These are phyloP conservation scores for Fraxinus americana DNA, from an alignment of 257 asterid genomes.

Conservation along the genomic window DNA sequence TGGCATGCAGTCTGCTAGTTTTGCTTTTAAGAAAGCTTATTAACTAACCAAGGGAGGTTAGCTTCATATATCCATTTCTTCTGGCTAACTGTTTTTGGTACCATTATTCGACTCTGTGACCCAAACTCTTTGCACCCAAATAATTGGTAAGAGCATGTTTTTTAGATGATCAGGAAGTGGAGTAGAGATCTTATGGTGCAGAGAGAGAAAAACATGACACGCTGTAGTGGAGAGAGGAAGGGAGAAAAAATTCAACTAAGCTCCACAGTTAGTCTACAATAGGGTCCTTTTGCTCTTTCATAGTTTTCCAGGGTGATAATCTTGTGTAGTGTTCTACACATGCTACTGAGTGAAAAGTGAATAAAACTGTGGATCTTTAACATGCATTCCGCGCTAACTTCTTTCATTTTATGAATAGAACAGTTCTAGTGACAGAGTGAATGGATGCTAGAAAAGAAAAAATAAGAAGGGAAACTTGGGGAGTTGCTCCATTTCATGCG, in stretches of 20 bases:
- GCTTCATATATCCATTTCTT: not conserved
- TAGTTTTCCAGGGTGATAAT: not conserved
- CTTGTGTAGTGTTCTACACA: not conserved
- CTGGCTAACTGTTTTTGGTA: not conserved
- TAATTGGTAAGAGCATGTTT: conserved; percentile 4
- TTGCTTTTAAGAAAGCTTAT: not conserved
- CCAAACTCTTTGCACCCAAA: not conserved
- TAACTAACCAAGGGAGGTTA: not conserved
- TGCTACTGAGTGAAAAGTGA: not conserved
- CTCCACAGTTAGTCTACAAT: not conserved
- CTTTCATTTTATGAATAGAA: not conserved
- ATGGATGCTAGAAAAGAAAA: not conserved
- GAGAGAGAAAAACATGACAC: not conserved
- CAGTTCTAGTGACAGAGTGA: not conserved
- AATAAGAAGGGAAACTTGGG: not conserved
- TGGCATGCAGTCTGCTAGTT: not conserved
- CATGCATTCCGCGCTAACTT: not conserved
- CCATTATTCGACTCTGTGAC: not conserved
- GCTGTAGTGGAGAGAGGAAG: not conserved
- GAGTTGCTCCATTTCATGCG: not conserved
- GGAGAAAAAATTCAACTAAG: not conserved
- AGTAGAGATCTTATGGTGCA: conserved; percentile 9
- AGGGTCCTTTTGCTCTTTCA: not conserved
- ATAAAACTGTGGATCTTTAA: not conserved
- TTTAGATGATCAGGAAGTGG: not conserved